Evolutionary conservation across 805 yeast species (phyloP).

Genomic region (Cyberlindnera misumaiensis): DNA sequence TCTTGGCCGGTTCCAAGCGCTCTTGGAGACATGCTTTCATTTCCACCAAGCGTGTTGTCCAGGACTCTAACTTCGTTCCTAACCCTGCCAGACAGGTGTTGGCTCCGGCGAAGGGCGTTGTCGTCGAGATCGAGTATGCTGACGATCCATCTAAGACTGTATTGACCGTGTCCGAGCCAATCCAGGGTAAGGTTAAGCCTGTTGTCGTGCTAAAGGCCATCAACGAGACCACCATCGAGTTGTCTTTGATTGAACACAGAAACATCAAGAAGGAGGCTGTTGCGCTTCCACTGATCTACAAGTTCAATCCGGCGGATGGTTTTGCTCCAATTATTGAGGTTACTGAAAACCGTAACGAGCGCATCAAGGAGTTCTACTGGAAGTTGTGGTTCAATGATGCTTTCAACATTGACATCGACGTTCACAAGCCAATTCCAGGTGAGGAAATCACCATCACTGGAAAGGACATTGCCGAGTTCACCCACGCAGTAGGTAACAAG

Average conservation of each 20-base stretch:
- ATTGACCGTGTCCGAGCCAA: constrained; percentile 60
- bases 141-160: constrained; percentile 47
- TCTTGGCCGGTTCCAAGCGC: constrained; percentile 70
- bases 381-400: constrained; percentile 83
- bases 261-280: constrained; percentile 71
- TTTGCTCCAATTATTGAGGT: constrained; percentile 91
- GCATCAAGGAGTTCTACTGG: constrained; percentile 97
- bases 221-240: constrained; percentile 48
- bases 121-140: constrained; percentile 53
- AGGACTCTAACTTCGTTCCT: constrained; percentile 69
- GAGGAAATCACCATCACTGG: constrained; percentile 60
- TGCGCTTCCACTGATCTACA: constrained; percentile 70
- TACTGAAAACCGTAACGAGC: constrained; percentile 82
- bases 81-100: constrained; percentile 80
- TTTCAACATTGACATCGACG: constrained; percentile 58
- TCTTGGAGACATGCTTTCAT: constrained; percentile 93
- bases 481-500: constrained; percentile 94
- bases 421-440: constrained; percentile 65
- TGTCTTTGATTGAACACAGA: constrained; percentile 81
- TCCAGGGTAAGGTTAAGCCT: constrained; percentile 63
- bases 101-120: constrained; percentile 61
- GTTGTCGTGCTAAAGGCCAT: constrained; percentile 57
- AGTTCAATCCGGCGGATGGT: constrained; percentile 80
- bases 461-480: constrained; percentile 80
- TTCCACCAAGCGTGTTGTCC: constrained; percentile 72